These are phyloP conservation scores for Boechera stricta DNA, from an alignment of 345 rosid genomes.

Conservation along the genomic window DNA sequence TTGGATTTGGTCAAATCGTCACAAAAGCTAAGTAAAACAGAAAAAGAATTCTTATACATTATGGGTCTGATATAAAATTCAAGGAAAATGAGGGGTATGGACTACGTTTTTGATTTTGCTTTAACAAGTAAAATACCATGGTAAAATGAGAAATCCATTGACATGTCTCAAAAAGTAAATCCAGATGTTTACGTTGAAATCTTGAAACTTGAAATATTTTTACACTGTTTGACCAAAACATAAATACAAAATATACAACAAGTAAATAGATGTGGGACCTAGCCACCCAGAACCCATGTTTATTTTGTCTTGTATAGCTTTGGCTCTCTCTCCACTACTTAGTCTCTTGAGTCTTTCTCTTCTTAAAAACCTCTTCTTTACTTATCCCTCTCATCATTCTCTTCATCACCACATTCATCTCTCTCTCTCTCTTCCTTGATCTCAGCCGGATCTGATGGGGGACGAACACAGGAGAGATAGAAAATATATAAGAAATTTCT, in stretches of 20 bases:
- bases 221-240: slow-evolving; percentile 30
- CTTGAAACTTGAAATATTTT: slow-evolving; percentile 46
- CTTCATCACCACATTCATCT: slow-evolving; percentile 33
- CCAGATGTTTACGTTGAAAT: slow-evolving; percentile 44
- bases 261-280: slow-evolving; percentile 30
- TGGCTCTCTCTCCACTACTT: slow-evolving; percentile 37
- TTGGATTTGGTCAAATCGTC: slow-evolving; percentile 34
- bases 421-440: slow-evolving; percentile 58
- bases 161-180: slow-evolving; percentile 52
- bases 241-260: slow-evolving; percentile 23
- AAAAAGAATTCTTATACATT: neutral
- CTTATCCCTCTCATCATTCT: slow-evolving; percentile 37
- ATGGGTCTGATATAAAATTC: neutral
- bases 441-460: slow-evolving; percentile 76
- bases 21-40: neutral
- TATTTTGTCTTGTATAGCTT: slow-evolving; percentile 43
- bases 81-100: neutral
- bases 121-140: slow-evolving; percentile 34
- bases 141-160: slow-evolving; percentile 45
- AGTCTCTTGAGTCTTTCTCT: slow-evolving; percentile 35
- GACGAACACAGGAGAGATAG: slow-evolving; percentile 36
- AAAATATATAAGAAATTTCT: neutral
- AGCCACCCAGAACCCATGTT: slow-evolving; percentile 44
- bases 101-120: slow-evolving; percentile 21
- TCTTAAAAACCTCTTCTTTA: slow-evolving; percentile 39